These are phyloP conservation scores for Zalaria sp. DNA, from an alignment of 2,329 filamentous ascomycete species.

Conservation along the genomic window DNA sequence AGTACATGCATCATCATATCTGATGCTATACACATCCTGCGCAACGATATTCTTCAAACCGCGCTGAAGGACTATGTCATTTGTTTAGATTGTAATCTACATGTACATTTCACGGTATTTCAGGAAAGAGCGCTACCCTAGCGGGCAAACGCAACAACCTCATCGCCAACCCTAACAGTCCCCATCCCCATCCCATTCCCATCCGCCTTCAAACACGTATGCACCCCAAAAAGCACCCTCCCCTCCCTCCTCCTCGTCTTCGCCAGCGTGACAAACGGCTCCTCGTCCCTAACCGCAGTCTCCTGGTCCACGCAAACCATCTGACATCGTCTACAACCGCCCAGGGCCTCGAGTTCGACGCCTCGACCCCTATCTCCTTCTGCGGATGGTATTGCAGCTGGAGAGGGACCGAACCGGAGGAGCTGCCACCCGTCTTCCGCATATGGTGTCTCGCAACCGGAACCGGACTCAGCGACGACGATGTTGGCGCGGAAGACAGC, in stretches of 20 bases:
- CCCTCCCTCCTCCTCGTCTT: conserved; percentile 75
- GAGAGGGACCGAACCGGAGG: conserved; percentile 24
- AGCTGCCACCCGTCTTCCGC: conserved; percentile 66
- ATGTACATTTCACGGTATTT: too few species aligned
- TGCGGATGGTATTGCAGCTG: conserved; percentile 20
- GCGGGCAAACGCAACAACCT: conserved; percentile 3
- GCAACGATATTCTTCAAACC: too few species aligned
- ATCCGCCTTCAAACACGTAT: conserved; percentile 33
- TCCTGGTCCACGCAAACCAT: conserved; percentile 92
- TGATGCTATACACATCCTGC: too few species aligned
- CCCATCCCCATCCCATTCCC: conserved; percentile 1
- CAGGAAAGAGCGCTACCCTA: too few species aligned
- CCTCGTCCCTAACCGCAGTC: conserved; percentile 62
- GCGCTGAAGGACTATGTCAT: too few species aligned
- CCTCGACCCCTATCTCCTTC: too few species aligned
- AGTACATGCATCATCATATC: too few species aligned
- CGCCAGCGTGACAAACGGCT: conserved; percentile 77
- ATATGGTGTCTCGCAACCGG: conserved; percentile 45
- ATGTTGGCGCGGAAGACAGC: conserved; percentile 84
- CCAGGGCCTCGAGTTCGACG: conserved; percentile 52
- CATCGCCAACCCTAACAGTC: conserved; percentile 9
- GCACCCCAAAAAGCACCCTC: conserved; percentile 80
- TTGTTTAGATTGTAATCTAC: too few species aligned
- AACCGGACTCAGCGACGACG: conserved; percentile 45
- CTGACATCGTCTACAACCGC: conserved; percentile 77